A percentile compares a stretch with the other conserved stretches of the same genome.
phyloP scores from a whole-genome alignment of 2,329 filamentous ascomycete genomes.

The Fusarium xylarioides region DNA sequence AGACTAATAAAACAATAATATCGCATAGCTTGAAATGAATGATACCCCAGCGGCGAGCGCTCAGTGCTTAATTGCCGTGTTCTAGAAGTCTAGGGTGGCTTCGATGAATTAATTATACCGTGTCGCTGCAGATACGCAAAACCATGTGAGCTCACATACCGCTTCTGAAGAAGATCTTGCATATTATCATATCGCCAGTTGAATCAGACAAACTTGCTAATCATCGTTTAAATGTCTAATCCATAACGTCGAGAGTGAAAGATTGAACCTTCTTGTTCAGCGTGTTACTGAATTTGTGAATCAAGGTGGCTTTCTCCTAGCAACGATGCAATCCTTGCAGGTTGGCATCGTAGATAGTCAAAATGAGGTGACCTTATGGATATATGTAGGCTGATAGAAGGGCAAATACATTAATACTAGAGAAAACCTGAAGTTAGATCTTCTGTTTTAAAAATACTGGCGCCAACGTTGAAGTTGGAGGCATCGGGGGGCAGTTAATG shows the following conservation, averaged over 20 bases:
- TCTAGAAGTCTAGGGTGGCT: background rate
- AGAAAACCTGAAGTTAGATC: background rate
- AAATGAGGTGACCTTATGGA: background rate
- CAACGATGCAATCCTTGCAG: accelerated
- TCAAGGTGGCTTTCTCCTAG: background rate
- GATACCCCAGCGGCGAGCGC: background rate
- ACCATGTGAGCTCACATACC: background rate
- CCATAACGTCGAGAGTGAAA: background rate
- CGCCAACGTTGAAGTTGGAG: background rate
- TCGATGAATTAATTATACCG: background rate
- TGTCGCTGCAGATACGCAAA: background rate
- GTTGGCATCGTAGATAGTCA: background rate
- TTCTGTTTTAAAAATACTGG: background rate
- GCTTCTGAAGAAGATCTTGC: background rate
- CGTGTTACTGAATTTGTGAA: background rate
- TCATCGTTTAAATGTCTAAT: accelerated
- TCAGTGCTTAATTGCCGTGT: background rate
- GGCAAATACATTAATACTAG: background rate
- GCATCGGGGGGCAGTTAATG: background rate
- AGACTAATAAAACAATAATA: background rate
- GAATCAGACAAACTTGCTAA: accelerated
- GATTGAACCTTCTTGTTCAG: too few relatives aligned
- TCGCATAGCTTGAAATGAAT: background rate
- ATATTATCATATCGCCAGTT: too few relatives aligned
- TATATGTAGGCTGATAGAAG: background rate